Percentiles rank a stretch among this genome's conserved stretches.
Evolutionary conservation across 306 rosid species (phyloP).

Genomic region (Quercus bicolor): DNA sequence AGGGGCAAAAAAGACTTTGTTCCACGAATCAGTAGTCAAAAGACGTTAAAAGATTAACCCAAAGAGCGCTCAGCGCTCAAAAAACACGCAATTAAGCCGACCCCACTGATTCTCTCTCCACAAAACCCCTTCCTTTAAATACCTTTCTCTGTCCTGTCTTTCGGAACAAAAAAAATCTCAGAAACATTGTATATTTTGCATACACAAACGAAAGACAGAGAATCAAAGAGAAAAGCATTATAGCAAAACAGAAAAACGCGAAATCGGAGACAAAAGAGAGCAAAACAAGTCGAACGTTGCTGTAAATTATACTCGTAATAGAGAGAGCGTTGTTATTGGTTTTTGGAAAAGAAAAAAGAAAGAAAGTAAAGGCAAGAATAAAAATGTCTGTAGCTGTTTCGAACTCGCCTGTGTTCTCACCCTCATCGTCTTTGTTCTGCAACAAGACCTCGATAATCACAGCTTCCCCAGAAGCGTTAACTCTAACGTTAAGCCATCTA

Average conservation of each 20-base stretch:
- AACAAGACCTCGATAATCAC: constrained; percentile 41
- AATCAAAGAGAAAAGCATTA: neutral
- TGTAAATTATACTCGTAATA: no score
- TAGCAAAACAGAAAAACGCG: neutral
- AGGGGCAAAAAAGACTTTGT: constrained; percentile 13
- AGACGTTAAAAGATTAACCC: neutral
- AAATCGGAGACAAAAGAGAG: no score
- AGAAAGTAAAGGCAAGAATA: neutral
- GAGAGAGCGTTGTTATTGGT: neutral
- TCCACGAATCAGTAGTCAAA: neutral
- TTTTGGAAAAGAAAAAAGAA: neutral
- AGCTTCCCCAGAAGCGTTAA: constrained; percentile 47
- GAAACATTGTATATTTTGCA: neutral
- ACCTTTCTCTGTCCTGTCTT: no score
- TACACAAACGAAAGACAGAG: no score
- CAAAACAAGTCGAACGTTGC: neutral
- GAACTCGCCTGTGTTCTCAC: constrained; percentile 80
- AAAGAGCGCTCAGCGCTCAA: neutral
- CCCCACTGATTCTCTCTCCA: neutral
- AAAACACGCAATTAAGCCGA: constrained; percentile 20
- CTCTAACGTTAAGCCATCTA: constrained; percentile 42
- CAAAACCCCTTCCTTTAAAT: neutral
- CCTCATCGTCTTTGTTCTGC: constrained; percentile 61
- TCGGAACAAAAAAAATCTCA: no score
- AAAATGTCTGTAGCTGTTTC: constrained; percentile 75